These are phyloP conservation scores for Pseudocercospora ulei DNA, from an alignment of 2,329 filamentous ascomycete species.

Conservation along the genomic window DNA sequence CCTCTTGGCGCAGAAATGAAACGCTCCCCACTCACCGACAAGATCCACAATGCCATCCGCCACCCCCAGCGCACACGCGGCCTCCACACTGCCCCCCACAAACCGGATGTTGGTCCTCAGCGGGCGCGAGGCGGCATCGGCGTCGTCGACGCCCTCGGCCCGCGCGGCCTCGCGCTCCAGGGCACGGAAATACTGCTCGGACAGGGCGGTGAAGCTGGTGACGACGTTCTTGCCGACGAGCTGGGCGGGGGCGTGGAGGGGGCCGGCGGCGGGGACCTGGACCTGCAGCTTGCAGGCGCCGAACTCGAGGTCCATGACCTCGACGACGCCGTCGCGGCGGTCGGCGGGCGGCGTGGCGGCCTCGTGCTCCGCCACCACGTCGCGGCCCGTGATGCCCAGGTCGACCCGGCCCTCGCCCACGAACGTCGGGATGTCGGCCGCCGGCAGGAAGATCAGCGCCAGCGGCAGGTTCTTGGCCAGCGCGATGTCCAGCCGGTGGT, in stretches of 20 bases:
- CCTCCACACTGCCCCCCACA: constrained; percentile 92
- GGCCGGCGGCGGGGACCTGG: constrained; percentile 84
- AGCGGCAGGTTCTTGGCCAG: constrained; percentile 95
- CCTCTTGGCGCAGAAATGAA: neutral
- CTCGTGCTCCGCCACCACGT: constrained; percentile 81
- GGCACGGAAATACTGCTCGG: constrained; percentile 70
- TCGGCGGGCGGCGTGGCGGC: constrained; percentile 39
- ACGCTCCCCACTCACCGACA: constrained; percentile 58
- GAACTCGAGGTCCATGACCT: constrained; percentile 83
- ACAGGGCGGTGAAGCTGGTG: constrained; percentile 83
- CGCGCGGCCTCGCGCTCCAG: constrained; percentile 51
- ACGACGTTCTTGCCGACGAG: constrained; percentile 87
- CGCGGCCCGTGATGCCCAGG: constrained; percentile 85
- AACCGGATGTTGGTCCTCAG: constrained; percentile 83
- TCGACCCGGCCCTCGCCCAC: constrained; percentile 91
- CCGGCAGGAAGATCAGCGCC: constrained; percentile 91
- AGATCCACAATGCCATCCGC: constrained; percentile 96
- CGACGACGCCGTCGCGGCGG: constrained; percentile 58
- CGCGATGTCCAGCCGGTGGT: constrained; percentile 91
- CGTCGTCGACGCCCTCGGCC: constrained; percentile 36
- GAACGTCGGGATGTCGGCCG: constrained; percentile 93
- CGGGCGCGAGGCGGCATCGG: constrained; percentile 42
- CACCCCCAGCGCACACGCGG: constrained; percentile 87
- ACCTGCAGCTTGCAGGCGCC: constrained; percentile 88
- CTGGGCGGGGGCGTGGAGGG: constrained; percentile 58